phyloP scores from a whole-genome alignment of 1,284 basidiomycete genomes.

The Volvariella volvacea region DNA sequence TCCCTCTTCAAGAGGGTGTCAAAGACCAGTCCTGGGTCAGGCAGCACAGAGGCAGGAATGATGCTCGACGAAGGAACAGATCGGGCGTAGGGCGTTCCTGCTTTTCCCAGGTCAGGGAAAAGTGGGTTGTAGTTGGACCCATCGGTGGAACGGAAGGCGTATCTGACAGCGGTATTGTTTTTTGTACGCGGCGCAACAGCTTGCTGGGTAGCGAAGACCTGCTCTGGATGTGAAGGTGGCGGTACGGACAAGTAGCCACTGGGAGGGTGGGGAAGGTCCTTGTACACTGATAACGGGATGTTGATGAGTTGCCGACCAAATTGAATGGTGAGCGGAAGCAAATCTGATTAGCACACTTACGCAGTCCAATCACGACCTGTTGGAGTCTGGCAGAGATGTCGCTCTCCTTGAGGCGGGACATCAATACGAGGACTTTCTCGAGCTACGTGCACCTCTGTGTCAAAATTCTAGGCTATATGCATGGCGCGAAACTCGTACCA shows the following conservation, averaged over 20 bases:
- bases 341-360: conserved; percentile 29
- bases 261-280: conserved; percentile 66
- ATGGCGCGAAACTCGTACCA: conserved; percentile 29
- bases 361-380: conserved; percentile 37
- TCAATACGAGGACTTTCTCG: conserved; percentile 46
- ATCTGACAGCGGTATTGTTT: conserved; percentile 20
- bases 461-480: not conserved
- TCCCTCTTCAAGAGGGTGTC: conserved; percentile 63
- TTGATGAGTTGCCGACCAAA: conserved; percentile 7
- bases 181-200: not conserved
- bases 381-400: conserved; percentile 34
- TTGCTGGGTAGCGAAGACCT: conserved; percentile 7
- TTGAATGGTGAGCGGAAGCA: conserved; percentile 9
- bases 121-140: conserved; percentile 55
- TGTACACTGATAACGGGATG: conserved; percentile 37
- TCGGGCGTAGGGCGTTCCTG: conserved; percentile 63
- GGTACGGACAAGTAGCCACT: conserved; percentile 33
- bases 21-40: conserved; percentile 66
- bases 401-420: conserved; percentile 39
- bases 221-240: conserved; percentile 12
- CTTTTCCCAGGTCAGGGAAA: conserved; percentile 50
- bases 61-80: conserved; percentile 52
- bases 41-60: conserved; percentile 41
- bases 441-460: conserved; percentile 29
- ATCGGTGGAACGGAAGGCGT: conserved; percentile 48